phyloP scores from a whole-genome alignment of 495 filamentous ascomycete species.

The Trypethelium eluteriae region DNA sequence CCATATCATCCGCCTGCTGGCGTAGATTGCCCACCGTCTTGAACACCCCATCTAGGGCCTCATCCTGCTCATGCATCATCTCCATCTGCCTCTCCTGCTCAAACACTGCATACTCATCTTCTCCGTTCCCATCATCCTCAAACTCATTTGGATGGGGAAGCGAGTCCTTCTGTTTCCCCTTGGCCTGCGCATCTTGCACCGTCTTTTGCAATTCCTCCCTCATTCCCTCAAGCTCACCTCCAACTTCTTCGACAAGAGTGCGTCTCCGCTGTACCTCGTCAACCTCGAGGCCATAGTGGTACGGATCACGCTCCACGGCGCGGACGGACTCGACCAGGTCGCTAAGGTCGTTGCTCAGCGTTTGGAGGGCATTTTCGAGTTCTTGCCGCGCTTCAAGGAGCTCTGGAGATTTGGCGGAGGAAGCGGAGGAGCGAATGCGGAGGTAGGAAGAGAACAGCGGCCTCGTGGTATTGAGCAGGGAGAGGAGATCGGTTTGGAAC shows the following conservation, averaged over 20 bases:
- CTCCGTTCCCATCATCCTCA: conserved; percentile 37
- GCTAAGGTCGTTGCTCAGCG: conserved; percentile 75
- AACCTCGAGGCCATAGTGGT: conserved; percentile 77
- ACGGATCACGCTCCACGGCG: conserved; percentile 82
- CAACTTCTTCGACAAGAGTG: conserved; percentile 81
- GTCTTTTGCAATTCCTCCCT: conserved; percentile 63
- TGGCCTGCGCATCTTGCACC: conserved; percentile 36
- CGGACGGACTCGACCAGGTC: conserved; percentile 84
- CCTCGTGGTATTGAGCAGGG: conserved; percentile 67
- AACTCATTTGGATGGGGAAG: conserved; percentile 70
- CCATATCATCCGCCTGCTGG: conserved; percentile 89
- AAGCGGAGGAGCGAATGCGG: conserved; percentile 80
- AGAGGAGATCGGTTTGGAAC: conserved; percentile 84
- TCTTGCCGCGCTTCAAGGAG: conserved; percentile 75
- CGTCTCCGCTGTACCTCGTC: conserved; percentile 75
- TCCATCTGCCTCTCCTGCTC: conserved; percentile 86
- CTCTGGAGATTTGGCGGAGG: conserved; percentile 67
- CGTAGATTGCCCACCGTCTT: conserved; percentile 83
- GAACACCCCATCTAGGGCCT: conserved; percentile 86
- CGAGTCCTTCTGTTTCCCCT: conserved; percentile 27
- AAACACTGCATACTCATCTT: conserved; percentile 71
- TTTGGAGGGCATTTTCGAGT: conserved; percentile 65
- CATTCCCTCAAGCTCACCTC: conserved; percentile 81
- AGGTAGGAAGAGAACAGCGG: conserved; percentile 90
- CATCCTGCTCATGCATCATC: conserved; percentile 92